Evolutionary conservation across 202 grass and related monocot genomes (phyloP).

Genomic region (Setaria italica): DNA sequence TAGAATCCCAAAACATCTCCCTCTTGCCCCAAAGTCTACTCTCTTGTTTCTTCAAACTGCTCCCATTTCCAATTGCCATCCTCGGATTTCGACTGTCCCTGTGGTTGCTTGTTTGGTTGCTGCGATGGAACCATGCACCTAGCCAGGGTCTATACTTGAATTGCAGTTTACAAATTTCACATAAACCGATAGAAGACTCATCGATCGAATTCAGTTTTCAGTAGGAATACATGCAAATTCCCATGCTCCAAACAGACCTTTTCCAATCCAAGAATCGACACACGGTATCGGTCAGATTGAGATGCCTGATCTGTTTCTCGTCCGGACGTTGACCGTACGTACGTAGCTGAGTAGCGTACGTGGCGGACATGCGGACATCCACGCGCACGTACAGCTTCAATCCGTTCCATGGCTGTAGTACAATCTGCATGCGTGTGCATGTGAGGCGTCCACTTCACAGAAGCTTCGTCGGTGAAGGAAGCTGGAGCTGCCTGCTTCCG

Average conservation of each 20-base stretch:
- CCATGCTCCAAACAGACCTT: no score
- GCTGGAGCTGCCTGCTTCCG: slow-evolving; percentile 12
- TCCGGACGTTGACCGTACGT: not conserved
- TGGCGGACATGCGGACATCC: slow-evolving; percentile 5
- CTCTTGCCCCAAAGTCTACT: slow-evolving; percentile 19
- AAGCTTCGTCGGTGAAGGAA: slow-evolving; percentile 36
- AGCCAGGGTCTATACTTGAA: no score
- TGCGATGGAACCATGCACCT: not conserved
- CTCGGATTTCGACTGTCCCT: not conserved
- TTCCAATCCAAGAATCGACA: not conserved
- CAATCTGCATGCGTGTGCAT: not conserved
- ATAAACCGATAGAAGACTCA: not conserved
- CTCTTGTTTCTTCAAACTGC: not conserved
- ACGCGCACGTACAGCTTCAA: not conserved
- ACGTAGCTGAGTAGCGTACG: not conserved
- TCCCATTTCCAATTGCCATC: not conserved
- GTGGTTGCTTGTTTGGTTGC: not conserved
- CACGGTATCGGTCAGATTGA: not conserved
- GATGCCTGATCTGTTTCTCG: not conserved
- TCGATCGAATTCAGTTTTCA: not conserved
- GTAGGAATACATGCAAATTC: not conserved
- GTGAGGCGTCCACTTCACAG: slow-evolving; percentile 17
- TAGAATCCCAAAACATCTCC: slow-evolving; percentile 5
- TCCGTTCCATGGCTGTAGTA: not conserved
- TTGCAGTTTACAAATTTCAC: not conserved